A percentile compares a stretch with the other conserved stretches of the same genome.
These are phyloP conservation scores for Macrolepiota fuliginosa DNA, from an alignment of 768 basidiomycete genomes.

Conservation along the genomic window DNA sequence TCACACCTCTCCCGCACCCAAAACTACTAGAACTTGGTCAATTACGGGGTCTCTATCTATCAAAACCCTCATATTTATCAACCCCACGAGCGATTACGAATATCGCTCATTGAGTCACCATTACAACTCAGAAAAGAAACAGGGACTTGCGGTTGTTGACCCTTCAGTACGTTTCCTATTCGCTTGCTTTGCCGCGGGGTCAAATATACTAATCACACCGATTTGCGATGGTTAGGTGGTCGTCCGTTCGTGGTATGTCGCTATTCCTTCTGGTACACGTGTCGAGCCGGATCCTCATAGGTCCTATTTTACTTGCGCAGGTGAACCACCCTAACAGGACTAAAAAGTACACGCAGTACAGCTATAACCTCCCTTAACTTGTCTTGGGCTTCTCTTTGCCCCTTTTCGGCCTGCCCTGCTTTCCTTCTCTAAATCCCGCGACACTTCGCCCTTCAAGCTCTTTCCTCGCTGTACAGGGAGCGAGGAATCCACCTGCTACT, in stretches of 20 bases:
- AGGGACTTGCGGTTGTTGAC: conserved; percentile 80
- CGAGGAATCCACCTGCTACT: conserved; percentile 64
- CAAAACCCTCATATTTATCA: not conserved
- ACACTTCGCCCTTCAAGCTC: conserved; percentile 41
- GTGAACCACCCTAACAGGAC: conserved; percentile 77
- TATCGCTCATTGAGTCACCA: conserved; percentile 38
- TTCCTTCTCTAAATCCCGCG: not conserved
- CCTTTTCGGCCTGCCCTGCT: conserved; percentile 15
- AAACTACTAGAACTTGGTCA: not conserved
- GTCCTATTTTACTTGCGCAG: conserved; percentile 32
- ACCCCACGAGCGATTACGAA: not conserved
- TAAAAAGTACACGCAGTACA: conserved; percentile 13
- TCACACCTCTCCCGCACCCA: not conserved
- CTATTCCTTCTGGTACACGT: conserved; percentile 3
- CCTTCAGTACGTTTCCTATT: conserved; percentile 55
- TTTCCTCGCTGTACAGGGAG: conserved; percentile 69
- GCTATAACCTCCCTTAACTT: conserved; percentile 1
- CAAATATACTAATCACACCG: conserved; percentile 8
- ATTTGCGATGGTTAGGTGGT: conserved; percentile 54
- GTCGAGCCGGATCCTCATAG: conserved; percentile 17
- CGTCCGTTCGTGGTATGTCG: conserved; percentile 65
- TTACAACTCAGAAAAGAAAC: conserved; percentile 78
- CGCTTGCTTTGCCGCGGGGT: conserved; percentile 5
- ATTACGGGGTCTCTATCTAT: not conserved
- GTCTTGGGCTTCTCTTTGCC: conserved; percentile 10